These are phyloP conservation scores for Meyerozyma sp. DNA, from an alignment of 1,139 yeast genomes.

Conservation along the genomic window DNA sequence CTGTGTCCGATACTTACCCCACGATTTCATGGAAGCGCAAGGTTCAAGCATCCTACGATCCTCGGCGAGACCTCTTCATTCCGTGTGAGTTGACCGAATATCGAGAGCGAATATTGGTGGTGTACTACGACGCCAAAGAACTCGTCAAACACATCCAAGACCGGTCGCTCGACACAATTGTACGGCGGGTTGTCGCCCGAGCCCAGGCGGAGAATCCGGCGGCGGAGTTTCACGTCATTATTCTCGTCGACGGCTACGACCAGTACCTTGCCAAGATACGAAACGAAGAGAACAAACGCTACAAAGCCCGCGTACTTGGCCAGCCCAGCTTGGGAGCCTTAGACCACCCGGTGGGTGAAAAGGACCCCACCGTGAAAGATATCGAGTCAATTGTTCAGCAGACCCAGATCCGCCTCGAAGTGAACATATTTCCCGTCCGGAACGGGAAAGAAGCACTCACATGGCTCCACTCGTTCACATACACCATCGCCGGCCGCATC, in stretches of 20 bases:
- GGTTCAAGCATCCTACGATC: slow-evolving; percentile 37
- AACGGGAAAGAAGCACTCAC: slow-evolving; percentile 42
- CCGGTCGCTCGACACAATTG: slow-evolving; percentile 15
- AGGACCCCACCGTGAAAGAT: slow-evolving; percentile 31
- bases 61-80: slow-evolving; percentile 43
- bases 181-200: slow-evolving; percentile 16
- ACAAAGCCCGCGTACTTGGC: slow-evolving; percentile 34
- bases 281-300: slow-evolving; percentile 41
- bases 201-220: slow-evolving; percentile 8
- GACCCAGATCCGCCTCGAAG: slow-evolving; percentile 25
- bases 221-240: slow-evolving; percentile 20
- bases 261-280: slow-evolving; percentile 38
- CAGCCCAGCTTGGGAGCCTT: slow-evolving; percentile 1
- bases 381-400: slow-evolving; percentile 25
- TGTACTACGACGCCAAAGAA: slow-evolving; percentile 43
- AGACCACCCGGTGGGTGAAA: neutral
- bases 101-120: slow-evolving; percentile 38
- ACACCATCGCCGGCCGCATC: slow-evolving; percentile 47
- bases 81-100: slow-evolving; percentile 41
- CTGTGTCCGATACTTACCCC: slow-evolving; percentile 17
- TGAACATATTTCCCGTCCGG: slow-evolving; percentile 45
- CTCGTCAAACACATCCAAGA: slow-evolving; percentile 32
- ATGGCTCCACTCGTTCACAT: slow-evolving; percentile 54
- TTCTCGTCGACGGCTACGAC: slow-evolving; percentile 48
- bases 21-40: slow-evolving; percentile 32